These are phyloP conservation scores for Thinopyrum elongatum DNA, from an alignment of 176 grass and related monocot species.

Conservation along the genomic window DNA sequence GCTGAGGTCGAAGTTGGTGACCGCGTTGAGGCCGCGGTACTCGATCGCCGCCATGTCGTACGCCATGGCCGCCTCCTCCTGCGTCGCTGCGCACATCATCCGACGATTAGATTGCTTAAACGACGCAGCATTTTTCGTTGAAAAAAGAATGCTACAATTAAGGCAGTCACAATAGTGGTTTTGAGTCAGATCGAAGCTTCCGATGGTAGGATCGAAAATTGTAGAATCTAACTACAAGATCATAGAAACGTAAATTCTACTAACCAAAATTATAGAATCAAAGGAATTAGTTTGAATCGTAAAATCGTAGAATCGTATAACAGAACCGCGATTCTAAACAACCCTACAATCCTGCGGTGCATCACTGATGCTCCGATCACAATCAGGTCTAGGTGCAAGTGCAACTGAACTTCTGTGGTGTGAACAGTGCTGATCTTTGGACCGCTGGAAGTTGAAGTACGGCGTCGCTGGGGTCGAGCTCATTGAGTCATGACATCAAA, in stretches of 20 bases:
- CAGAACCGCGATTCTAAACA: no score
- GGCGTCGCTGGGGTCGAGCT: constrained; percentile 12
- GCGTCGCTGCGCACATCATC: constrained; percentile 50
- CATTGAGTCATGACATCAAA: constrained; percentile 33
- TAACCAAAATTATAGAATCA: no score
- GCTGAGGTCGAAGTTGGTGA: constrained; percentile 94
- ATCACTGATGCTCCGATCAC: not conserved
- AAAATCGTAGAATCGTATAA: no score
- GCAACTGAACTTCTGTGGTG: not conserved
- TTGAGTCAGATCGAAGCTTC: no score
- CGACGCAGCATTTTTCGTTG: not conserved
- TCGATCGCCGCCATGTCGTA: constrained; percentile 98
- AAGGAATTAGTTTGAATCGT: no score
- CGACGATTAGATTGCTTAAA: not conserved
- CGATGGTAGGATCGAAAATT: no score
- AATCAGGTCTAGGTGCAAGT: not conserved
- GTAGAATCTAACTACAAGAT: no score
- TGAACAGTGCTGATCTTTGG: constrained; percentile 6
- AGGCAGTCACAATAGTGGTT: no score
- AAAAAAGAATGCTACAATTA: not conserved
- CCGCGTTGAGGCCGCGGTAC: constrained; percentile 78
- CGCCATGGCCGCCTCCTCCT: constrained; percentile 90
- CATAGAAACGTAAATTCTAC: no score
- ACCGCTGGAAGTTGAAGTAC: not conserved
- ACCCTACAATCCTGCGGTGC: not conserved